Base-by-base conservation (phyloP, 2,329 filamentous ascomycete species). In the Penicillium sp. region DNA sequence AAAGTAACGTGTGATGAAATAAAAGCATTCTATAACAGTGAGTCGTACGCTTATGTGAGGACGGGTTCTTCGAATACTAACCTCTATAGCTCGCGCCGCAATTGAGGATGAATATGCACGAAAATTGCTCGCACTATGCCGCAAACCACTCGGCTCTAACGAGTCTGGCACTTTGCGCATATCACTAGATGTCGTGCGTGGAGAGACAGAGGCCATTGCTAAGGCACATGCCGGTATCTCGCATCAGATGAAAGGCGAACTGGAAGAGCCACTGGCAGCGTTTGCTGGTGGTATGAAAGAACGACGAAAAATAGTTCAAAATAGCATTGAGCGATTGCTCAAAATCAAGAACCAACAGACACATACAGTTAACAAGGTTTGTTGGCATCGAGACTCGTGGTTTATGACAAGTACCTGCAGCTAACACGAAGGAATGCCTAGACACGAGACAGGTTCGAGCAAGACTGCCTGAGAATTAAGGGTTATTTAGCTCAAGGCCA, bases 391-490 rank as follows among this genome's bases (percentile, higher is more conserved):
- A 42, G 11, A 3, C 12, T 1, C 20, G 33, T n/a, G 21, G 26
- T 20, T 50, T 6, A 18, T 47, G 20, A n/a, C 14, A 11, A 20
- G 16, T 5, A 20, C 20, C n/a, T 16, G 24, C 6, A 18, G 33
- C 52, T 48, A 40, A 48, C n/a, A 52, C 35, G 64, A 40, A 64
- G 28, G 9, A 12, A 30, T 21, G 9, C 21, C 6, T 60, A 91
- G 88, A 89, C 92, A 16, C 84, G 94, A 63, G 94, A 99, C 74
- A 88, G 88, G 50, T 99, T 95, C 71, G 94, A 99, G 74, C 93
- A 99, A 73, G 95, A 99, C 65, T 97, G 93, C 70, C 81, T 99
- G 46, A 94, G 96, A 71, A 97, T 99, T 72, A 99, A 99, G 75
- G 94, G 94, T 40, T 99, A 99, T 69, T 84, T 99, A 4, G 94